These are phyloP conservation scores for Zygoascus sp. DNA, from an alignment of 1,139 yeast genomes.

Conservation along the genomic window DNA sequence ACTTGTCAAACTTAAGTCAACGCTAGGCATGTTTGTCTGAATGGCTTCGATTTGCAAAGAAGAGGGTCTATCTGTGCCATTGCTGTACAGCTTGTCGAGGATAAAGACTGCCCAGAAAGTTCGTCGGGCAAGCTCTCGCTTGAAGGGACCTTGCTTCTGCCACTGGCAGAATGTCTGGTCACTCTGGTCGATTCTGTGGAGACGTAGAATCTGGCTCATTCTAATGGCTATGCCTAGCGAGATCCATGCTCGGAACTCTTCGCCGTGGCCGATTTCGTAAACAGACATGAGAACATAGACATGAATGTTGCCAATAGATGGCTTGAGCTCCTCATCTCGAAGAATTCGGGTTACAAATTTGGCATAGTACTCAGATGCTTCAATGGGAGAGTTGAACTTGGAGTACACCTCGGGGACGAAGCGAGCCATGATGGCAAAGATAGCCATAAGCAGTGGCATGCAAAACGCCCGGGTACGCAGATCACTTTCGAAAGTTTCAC, in stretches of 20 bases:
- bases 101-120: constrained; percentile 3
- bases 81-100: constrained; percentile 7
- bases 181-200: constrained; percentile 1
- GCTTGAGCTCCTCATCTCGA: neutral
- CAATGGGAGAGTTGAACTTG: neutral
- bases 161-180: neutral
- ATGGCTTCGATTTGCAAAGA: neutral
- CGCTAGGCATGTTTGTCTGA: constrained; percentile 1
- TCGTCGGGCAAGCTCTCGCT: constrained; percentile 2
- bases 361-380: constrained; percentile 3
- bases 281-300: constrained; percentile 3
- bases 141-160: neutral
- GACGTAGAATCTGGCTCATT: constrained; percentile 5
- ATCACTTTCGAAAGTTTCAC: constrained; percentile 2
- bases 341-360: neutral
- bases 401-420: constrained; percentile 4
- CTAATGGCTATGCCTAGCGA: constrained; percentile 4
- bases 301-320: constrained; percentile 1
- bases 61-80: constrained; percentile 1
- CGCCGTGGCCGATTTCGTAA: constrained; percentile 4
- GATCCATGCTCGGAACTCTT: constrained; percentile 6
- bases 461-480: neutral
- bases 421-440: constrained; percentile 4
- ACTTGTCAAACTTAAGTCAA: neutral
- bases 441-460: constrained; percentile 5